These are phyloP conservation scores for Quercus rubra DNA, from an alignment of 306 rosid genomes.

Conservation along the genomic window DNA sequence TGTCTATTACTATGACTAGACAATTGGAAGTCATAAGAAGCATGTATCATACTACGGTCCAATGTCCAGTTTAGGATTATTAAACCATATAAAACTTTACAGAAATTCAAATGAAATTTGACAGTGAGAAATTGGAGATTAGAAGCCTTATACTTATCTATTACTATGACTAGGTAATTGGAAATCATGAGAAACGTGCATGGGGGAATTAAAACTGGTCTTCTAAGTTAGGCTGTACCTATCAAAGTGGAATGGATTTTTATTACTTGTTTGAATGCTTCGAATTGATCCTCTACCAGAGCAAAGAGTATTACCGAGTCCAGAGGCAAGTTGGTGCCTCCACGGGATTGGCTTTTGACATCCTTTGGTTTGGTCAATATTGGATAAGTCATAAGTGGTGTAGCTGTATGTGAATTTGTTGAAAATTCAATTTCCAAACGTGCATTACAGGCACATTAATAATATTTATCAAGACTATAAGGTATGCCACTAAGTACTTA, in stretches of 20 bases:
- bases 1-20: too few species aligned
- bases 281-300: too few species aligned
- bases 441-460: neutral
- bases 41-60: rapidly evolving
- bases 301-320: neutral
- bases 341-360: neutral
- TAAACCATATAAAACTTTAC: too few species aligned
- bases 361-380: neutral
- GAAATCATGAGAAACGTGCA: neutral
- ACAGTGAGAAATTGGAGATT: neutral
- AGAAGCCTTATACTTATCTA: too few species aligned
- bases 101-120: too few species aligned
- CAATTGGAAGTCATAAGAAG: too few species aligned
- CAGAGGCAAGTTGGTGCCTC: neutral
- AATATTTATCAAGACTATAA: neutral
- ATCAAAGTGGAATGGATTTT: neutral
- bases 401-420: neutral
- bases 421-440: neutral
- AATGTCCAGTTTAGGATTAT: too few species aligned
- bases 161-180: too few species aligned
- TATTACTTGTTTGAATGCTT: too few species aligned
- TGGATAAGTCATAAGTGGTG: neutral
- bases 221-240: neutral
- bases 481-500: neutral
- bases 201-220: neutral